These are phyloP conservation scores for Ustilago shanxiensis DNA, from an alignment of 1,284 basidiomycete genomes.

Conservation along the genomic window DNA sequence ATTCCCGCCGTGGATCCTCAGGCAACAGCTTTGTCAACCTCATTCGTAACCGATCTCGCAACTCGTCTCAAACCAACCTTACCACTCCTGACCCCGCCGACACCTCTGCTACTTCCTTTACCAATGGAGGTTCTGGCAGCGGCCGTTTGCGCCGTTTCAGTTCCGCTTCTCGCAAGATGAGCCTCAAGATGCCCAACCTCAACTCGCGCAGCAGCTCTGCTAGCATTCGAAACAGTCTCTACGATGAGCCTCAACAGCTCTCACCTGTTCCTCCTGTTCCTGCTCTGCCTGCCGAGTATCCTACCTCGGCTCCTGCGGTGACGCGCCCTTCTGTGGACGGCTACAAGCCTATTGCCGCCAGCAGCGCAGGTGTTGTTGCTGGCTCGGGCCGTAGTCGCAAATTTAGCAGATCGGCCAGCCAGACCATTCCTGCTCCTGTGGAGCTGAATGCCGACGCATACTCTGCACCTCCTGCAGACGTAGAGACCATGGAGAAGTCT, in stretches of 20 bases:
- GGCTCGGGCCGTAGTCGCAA: constrained; percentile 23
- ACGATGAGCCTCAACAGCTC: constrained; percentile 31
- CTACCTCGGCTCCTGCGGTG: neutral
- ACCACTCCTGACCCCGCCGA: constrained; percentile 25
- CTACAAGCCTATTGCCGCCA: constrained; percentile 32
- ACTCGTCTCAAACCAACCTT: constrained; percentile 45
- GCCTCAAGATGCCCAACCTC: constrained; percentile 42
- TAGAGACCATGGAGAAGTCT: neutral
- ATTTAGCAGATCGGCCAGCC: constrained; percentile 27
- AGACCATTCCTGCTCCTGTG: constrained; percentile 9
- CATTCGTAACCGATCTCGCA: constrained; percentile 43
- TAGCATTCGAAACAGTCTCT: constrained; percentile 24
- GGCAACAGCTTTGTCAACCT: constrained; percentile 42
- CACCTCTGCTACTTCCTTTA: neutral
- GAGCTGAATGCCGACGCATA: neutral
- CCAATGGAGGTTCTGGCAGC: neutral
- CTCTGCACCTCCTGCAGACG: neutral
- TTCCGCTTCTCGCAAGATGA: constrained; percentile 44
- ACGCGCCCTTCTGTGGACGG: constrained; percentile 17
- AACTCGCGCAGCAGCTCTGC: constrained; percentile 24
- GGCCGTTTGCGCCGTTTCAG: constrained; percentile 43
- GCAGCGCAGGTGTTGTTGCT: neutral
- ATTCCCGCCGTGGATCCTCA: constrained; percentile 40
- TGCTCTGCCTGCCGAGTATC: constrained; percentile 21
- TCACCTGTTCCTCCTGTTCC: constrained; percentile 28